These are phyloP conservation scores for Colletotrichum nymphaeae DNA, from an alignment of 2,329 filamentous ascomycete genomes.

Conservation along the genomic window DNA sequence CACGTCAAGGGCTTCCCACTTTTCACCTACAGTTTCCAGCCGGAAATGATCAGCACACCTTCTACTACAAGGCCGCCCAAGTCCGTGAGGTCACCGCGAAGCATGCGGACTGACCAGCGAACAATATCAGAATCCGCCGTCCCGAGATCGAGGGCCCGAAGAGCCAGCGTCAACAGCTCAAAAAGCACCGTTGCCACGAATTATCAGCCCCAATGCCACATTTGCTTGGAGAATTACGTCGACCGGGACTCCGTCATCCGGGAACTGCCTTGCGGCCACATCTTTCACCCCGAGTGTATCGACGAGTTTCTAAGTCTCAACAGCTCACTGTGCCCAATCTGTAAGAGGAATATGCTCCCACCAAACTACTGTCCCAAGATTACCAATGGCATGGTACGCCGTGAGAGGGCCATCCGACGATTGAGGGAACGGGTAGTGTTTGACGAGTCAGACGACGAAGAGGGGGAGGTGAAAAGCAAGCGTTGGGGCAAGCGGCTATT, in stretches of 20 bases:
- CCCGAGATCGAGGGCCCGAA: slow-evolving; percentile 47
- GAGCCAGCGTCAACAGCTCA: slow-evolving; percentile 48
- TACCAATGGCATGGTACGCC: slow-evolving; percentile 87
- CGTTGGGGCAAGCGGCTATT: slow-evolving; percentile 51
- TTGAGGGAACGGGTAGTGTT: slow-evolving; percentile 65
- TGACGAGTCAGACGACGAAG: slow-evolving; percentile 49
- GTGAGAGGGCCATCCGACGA: slow-evolving; percentile 76
- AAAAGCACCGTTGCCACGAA: slow-evolving; percentile 60
- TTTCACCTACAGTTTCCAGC: slow-evolving; percentile 77
- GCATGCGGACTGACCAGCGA: slow-evolving; percentile 31
- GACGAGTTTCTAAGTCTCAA: slow-evolving; percentile 83
- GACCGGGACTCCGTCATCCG: slow-evolving; percentile 78
- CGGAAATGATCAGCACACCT: slow-evolving; percentile 50
- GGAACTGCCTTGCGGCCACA: slow-evolving; percentile 89
- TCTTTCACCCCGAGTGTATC: slow-evolving; percentile 93
- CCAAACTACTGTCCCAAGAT: slow-evolving; percentile 73
- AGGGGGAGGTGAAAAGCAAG: slow-evolving; percentile 48
- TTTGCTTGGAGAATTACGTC: slow-evolving; percentile 86
- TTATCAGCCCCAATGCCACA: slow-evolving; percentile 86
- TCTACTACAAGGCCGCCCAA: slow-evolving; percentile 51
- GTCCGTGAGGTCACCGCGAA: slow-evolving; percentile 41
- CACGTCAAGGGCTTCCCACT: slow-evolving; percentile 81
- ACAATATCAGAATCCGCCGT: slow-evolving; percentile 27
- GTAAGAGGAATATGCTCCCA: slow-evolving; percentile 86
- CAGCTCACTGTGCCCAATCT: slow-evolving; percentile 90